A percentile compares a stretch with the other conserved stretches of the same genome.
phyloP scores from a whole-genome alignment of 768 basidiomycete genomes.

The Leccinum rimulosum region DNA sequence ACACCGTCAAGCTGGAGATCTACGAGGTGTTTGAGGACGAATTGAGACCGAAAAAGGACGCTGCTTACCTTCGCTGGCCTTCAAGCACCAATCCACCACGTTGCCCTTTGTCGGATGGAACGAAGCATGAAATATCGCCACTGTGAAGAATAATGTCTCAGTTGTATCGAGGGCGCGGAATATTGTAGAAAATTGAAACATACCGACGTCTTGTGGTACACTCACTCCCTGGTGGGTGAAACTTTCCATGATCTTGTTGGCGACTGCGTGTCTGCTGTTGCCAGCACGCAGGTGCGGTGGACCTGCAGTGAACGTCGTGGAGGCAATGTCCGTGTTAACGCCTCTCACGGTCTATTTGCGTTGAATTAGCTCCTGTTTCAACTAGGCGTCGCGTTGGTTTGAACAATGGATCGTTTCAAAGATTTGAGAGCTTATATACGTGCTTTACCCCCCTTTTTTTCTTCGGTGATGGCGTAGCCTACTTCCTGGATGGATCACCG shows the following conservation, averaged over 20 bases:
- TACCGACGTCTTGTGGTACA: slow-evolving; percentile 57
- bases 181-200: slow-evolving; percentile 7
- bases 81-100: slow-evolving; percentile 74
- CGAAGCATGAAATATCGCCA: slow-evolving; percentile 80
- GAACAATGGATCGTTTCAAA: background rate
- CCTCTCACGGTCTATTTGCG: slow-evolving; percentile 30
- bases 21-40: slow-evolving; percentile 24
- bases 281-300: slow-evolving; percentile 23
- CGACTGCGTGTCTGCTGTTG: slow-evolving; percentile 18
- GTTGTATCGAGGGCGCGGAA: background rate
- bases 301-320: slow-evolving; percentile 21
- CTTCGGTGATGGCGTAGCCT: background rate
- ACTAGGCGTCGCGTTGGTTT: background rate
- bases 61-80: slow-evolving; percentile 60
- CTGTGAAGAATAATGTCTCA: slow-evolving; percentile 32
- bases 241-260: slow-evolving; percentile 25
- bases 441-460: background rate
- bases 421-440: background rate
- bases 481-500: slow-evolving; percentile 8
- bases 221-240: slow-evolving; percentile 28
- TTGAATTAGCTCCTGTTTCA: slow-evolving; percentile 19
- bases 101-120: slow-evolving; percentile 86
- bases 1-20: slow-evolving; percentile 67
- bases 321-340: slow-evolving; percentile 19
- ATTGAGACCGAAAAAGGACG: background rate